Evolutionary conservation across 352 stramenopile species (phyloP).

Genomic region (Phytophthora capsici): DNA sequence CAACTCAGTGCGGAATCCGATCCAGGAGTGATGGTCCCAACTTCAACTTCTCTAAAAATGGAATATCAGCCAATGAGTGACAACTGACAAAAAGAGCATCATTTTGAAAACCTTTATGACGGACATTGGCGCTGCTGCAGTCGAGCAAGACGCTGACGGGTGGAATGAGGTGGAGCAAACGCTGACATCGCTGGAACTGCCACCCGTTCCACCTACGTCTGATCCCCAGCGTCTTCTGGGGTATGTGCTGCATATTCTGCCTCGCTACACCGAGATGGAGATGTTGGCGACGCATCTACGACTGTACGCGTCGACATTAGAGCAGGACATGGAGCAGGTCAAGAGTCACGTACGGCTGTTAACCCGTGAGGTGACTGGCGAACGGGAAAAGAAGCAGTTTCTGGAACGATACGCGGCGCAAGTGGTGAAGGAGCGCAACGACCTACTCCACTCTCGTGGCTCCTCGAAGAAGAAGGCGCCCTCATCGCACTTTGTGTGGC

Average conservation of each 20-base stretch:
- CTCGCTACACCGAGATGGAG: conserved; percentile 86
- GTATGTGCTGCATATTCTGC: conserved; percentile 79
- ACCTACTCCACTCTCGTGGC: conserved; percentile 68
- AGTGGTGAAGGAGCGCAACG: conserved; percentile 88
- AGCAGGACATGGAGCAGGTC: conserved; percentile 83
- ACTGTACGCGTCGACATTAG: conserved; percentile 69
- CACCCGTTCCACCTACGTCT: conserved; percentile 69
- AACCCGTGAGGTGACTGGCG: conserved; percentile 49
- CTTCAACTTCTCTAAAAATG: conserved; percentile 51
- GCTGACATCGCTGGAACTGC: conserved; percentile 57
- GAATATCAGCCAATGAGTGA: conserved; percentile 16
- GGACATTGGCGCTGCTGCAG: neutral
- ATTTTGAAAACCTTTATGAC: conserved; percentile 23
- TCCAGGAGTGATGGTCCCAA: conserved; percentile 49
- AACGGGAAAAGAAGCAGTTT: conserved; percentile 84
- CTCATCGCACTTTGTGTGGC: conserved; percentile 72
- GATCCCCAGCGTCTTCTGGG: conserved; percentile 77
- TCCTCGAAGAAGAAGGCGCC: conserved; percentile 47
- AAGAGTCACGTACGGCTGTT: conserved; percentile 65
- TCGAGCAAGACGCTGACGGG: conserved; percentile 27
- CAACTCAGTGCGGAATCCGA: conserved; percentile 7
- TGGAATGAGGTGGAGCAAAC: conserved; percentile 71
- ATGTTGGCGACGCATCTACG: conserved; percentile 79
- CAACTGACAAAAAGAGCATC: neutral
- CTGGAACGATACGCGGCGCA: conserved; percentile 82